A percentile compares a stretch with the other conserved stretches of the same genome.
Evolutionary conservation across 73 alveolate species (phyloP).

Genomic region (Paramecium primaurelia): DNA sequence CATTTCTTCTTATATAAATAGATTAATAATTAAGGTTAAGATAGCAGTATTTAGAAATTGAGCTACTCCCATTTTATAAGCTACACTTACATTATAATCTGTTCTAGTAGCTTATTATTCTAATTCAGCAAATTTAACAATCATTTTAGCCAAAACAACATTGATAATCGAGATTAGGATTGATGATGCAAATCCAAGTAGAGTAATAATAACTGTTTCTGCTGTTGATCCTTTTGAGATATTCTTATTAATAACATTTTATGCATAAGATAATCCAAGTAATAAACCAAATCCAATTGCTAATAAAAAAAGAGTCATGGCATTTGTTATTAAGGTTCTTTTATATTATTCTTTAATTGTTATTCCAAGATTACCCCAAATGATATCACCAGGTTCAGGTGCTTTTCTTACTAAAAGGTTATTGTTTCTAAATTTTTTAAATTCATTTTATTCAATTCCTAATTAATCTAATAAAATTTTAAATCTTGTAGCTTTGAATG

Average conservation of each 20-base stretch:
- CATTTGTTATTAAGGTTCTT: not conserved
- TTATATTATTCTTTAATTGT: not conserved
- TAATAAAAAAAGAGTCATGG: not conserved
- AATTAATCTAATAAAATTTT: not conserved
- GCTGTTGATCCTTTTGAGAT: not conserved
- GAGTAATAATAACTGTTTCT: not conserved
- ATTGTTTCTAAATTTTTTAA: not conserved
- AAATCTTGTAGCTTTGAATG: not conserved
- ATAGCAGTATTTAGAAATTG: constrained; percentile 42
- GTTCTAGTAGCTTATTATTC: constrained; percentile 14
- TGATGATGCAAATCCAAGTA: not conserved
- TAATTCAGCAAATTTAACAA: not conserved
- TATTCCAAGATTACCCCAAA: constrained; percentile 26
- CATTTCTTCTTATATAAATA: not conserved
- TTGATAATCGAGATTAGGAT: not conserved
- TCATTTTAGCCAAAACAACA: not conserved
- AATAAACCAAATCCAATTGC: not conserved
- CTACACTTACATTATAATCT: constrained; percentile 28
- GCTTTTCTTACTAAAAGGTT: not conserved
- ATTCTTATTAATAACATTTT: not conserved
- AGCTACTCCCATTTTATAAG: constrained; percentile 21
- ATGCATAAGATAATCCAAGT: not conserved
- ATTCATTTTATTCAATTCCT: not conserved
- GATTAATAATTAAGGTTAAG: not conserved
- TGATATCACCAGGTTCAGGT: constrained; percentile 48